Conservation (phyloP, 2,329 filamentous ascomycete genomes). For the Aspergillus ibericus region DNA sequence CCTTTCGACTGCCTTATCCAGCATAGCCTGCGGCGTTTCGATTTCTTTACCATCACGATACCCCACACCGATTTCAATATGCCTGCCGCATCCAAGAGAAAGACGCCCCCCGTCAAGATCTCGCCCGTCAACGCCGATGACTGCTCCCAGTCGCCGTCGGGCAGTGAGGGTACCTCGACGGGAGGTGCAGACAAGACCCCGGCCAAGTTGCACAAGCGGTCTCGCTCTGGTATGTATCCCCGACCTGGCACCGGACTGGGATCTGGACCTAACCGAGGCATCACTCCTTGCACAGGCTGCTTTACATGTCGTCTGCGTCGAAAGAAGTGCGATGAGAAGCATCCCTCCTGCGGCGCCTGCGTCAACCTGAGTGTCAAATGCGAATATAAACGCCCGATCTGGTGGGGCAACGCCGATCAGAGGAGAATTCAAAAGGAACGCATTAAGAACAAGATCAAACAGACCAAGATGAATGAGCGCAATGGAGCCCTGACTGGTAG, state of each 20-base stretch:
- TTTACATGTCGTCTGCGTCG: constrained; percentile 67
- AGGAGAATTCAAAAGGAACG: constrained; percentile 84
- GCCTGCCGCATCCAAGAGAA: constrained; percentile 22
- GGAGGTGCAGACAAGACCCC: constrained; percentile 56
- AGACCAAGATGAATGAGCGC: constrained; percentile 92
- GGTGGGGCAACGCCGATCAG: constrained; percentile 94
- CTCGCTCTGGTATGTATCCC: constrained; percentile 87
- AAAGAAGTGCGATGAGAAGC: constrained; percentile 70
- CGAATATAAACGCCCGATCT: constrained; percentile 94
- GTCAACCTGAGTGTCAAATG: constrained; percentile 76
- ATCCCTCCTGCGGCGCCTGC: constrained; percentile 64
- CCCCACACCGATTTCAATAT: constrained; percentile 11
- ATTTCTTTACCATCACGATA: background rate
- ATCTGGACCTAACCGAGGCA: background rate
- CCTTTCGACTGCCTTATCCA: constrained; percentile 10
- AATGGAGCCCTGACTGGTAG: constrained; percentile 53
- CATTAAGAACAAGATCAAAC: constrained; percentile 97
- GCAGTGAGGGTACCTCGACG: constrained; percentile 51
- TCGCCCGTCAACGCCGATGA: constrained; percentile 16
- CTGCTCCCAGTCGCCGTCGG: constrained; percentile 27
- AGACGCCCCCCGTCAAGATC: constrained; percentile 7
- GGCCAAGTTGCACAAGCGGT: constrained; percentile 89
- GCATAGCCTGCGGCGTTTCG: constrained; percentile 2
- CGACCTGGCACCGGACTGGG: too few relatives aligned
- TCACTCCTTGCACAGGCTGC: constrained; percentile 52